Conservation (phyloP, 2,329 filamentous ascomycete genomes). For the Chrysoporthe puriensis region DNA sequence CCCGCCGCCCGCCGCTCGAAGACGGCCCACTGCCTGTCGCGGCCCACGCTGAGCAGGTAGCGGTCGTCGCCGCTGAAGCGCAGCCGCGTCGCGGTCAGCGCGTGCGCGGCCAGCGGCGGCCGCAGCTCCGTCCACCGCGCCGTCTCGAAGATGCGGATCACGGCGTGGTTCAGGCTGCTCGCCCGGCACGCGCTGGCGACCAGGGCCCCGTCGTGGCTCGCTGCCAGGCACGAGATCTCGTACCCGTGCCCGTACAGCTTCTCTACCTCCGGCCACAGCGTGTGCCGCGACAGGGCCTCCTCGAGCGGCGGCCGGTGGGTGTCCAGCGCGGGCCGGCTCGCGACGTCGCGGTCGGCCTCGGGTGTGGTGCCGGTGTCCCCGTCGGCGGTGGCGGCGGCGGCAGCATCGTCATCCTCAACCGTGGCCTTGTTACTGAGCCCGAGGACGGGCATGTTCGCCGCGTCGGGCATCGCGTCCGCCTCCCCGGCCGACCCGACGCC, state of each 20-base stretch:
- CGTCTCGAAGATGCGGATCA: slow-evolving; percentile 90
- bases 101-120: slow-evolving; percentile 82
- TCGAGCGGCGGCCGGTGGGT: slow-evolving; percentile 80
- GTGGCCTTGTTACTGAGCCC: slow-evolving; percentile 96
- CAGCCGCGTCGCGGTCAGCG: slow-evolving; percentile 81
- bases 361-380: slow-evolving; percentile 28
- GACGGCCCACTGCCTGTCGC: slow-evolving; percentile 89
- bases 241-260: slow-evolving; percentile 98
- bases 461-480: slow-evolving; percentile 69
- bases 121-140: slow-evolving; percentile 83
- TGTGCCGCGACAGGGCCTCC: slow-evolving; percentile 85
- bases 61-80: slow-evolving; percentile 76
- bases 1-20: slow-evolving; percentile 59
- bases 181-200: slow-evolving; percentile 93
- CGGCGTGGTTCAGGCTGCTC: slow-evolving; percentile 89
- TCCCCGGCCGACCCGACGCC: slow-evolving; percentile 53
- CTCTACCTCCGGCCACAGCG: slow-evolving; percentile 93
- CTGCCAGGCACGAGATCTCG: slow-evolving; percentile 87
- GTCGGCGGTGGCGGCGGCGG: slow-evolving; percentile 32
- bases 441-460: slow-evolving; percentile 91
- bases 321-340: slow-evolving; percentile 61
- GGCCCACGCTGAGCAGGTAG: slow-evolving; percentile 82
- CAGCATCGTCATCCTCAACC: slow-evolving; percentile 50
- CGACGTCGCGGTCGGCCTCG: slow-evolving; percentile 56
- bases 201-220: slow-evolving; percentile 72